Base-by-base conservation (phyloP, 1,139 yeast species). In the Scheffersomyces segobiensis region DNA sequence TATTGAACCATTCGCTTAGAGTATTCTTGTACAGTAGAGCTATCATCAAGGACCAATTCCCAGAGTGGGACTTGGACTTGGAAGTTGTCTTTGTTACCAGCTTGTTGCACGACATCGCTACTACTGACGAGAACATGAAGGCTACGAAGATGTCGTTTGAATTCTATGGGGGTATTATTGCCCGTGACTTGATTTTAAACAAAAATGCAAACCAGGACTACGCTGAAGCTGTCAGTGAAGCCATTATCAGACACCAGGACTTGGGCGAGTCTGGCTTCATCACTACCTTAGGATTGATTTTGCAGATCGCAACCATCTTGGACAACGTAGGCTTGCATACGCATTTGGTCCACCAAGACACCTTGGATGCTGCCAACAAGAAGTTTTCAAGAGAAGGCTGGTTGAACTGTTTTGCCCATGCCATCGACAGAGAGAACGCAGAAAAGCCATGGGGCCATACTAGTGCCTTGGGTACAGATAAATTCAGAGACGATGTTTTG, bases 181-280 rank as follows among this genome's bases (percentile, higher is more conserved):
- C 79, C 3, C 62, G 76, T 19, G 77, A 75, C 18, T 66, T 75
- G 60, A 60, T 76, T 1, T 62, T 71, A 52, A 55, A 67, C 24
- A 64, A 68, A 42, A 69, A 77, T 7, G 70, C 69, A 8, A 60
- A 75, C 59, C 60, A 64, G 50, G 75, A 72, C 52, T 75, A 66
- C 55, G 79, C 80, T 2, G 80, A 76, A 56, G 80, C 80, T 1
- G 80, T 76, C 3, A 65, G 75, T 46, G 80, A 76, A 63, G 80
- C 80, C 18, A 74, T 76, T 42, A 72, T 76, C 22, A 67, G 80
- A 53, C 80, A 76, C 62, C 80, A 76, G 60, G 79, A 76, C 63
- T 66, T 76, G 52, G 80, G 80, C 20, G 70, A 69, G 7, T 55
- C 72, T 1, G 80, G 80, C 3, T 72, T 63, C 58, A 76, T 76